phyloP scores from a whole-genome alignment of 345 rosid genomes.

The Orychophragmus violaceus region DNA sequence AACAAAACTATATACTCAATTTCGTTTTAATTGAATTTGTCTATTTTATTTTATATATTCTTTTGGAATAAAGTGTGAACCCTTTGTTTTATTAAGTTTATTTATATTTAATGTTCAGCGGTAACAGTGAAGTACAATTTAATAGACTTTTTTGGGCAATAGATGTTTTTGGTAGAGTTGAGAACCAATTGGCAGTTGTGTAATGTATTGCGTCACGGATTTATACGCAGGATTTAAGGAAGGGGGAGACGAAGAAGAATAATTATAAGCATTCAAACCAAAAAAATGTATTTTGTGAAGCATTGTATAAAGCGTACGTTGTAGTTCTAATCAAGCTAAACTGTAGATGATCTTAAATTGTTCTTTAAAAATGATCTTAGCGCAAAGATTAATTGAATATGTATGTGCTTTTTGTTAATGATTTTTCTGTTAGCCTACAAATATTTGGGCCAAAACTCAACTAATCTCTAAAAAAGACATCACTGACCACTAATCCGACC shows the following conservation, averaged over 20 bases:
- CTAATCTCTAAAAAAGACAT: no score
- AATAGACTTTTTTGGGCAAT: slow-evolving; percentile 23
- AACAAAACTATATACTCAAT: slow-evolving; percentile 7
- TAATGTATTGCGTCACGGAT: slow-evolving; percentile 20
- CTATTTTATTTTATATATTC: background rate
- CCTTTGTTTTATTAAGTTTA: slow-evolving; percentile 4
- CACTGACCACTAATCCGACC: no score
- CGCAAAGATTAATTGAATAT: no score
- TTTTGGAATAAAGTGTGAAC: slow-evolving; percentile 5
- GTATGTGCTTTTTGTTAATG: no score
- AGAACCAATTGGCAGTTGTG: slow-evolving; percentile 25
- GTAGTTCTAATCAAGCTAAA: background rate
- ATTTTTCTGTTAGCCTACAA: no score
- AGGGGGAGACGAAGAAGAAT: background rate
- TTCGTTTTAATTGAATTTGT: background rate
- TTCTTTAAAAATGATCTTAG: no score
- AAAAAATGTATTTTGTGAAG: background rate
- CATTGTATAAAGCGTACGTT: background rate
- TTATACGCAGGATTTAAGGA: slow-evolving; percentile 28
- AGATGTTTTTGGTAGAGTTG: slow-evolving; percentile 27
- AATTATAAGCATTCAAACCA: background rate
- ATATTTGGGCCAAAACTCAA: no score
- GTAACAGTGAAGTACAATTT: slow-evolving; percentile 27
- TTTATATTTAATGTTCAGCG: slow-evolving; percentile 17
- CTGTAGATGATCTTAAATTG: background rate